Evolutionary conservation across 352 stramenopile genomes (phyloP).

Genomic region (Thraustochytrium striatum): DNA sequence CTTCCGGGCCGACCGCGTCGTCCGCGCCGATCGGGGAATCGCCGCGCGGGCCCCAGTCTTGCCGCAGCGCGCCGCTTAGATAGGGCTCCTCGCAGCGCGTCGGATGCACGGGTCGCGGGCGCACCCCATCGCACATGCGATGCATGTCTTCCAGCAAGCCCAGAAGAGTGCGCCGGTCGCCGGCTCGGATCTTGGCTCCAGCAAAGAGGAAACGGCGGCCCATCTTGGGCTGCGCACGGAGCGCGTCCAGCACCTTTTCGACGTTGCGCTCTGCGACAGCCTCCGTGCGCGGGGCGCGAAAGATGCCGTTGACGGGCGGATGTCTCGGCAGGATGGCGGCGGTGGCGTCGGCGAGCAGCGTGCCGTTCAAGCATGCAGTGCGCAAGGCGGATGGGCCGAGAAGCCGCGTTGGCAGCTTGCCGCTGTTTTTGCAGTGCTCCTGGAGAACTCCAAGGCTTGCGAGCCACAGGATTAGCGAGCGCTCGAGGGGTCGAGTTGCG

Average conservation of each 20-base stretch:
- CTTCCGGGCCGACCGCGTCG: too few species aligned
- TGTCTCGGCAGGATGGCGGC: background rate
- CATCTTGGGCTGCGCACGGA: background rate
- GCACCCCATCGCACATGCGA: background rate
- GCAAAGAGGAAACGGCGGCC: background rate
- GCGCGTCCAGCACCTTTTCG: slow-evolving; percentile 6
- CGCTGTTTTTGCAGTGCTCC: background rate
- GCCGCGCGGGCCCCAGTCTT: background rate
- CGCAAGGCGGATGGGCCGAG: background rate
- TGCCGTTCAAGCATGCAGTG: background rate
- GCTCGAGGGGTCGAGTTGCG: background rate
- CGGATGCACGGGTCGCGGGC: background rate
- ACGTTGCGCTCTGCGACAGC: background rate
- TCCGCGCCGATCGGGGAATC: too few species aligned
- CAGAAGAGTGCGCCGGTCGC: background rate
- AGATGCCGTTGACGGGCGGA: background rate
- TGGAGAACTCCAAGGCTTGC: background rate
- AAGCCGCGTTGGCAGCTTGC: background rate
- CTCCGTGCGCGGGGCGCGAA: background rate
- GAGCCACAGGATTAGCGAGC: background rate
- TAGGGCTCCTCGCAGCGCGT: background rate
- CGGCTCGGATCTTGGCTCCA: background rate
- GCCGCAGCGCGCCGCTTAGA: background rate
- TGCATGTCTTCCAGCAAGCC: background rate
- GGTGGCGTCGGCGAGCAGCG: background rate